These are phyloP conservation scores for Pseudogymnoascus sp. DNA, from an alignment of 2,329 filamentous ascomycete species.

Conservation along the genomic window DNA sequence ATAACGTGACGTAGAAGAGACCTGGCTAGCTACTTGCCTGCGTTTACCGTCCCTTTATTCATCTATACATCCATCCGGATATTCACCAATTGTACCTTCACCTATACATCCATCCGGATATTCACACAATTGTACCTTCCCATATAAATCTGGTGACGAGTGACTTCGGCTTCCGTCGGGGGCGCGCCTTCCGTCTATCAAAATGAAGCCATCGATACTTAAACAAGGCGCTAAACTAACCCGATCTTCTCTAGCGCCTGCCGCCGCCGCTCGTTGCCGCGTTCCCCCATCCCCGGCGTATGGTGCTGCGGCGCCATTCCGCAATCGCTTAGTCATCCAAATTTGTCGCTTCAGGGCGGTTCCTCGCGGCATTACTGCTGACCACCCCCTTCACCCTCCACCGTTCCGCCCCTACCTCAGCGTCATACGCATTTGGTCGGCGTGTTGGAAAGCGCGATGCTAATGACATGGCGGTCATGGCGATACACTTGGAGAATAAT, in stretches of 20 bases:
- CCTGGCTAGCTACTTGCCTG: background rate
- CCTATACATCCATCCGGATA: background rate
- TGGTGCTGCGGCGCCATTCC: background rate
- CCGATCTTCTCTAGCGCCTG: background rate
- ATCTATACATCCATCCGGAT: background rate
- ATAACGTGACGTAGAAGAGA: background rate
- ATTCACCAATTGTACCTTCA: background rate
- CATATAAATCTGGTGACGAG: background rate
- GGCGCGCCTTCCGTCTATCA: background rate
- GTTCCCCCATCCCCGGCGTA: background rate
- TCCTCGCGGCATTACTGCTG: background rate
- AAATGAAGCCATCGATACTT: background rate
- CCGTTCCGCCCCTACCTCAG: background rate
- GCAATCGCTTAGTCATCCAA: background rate
- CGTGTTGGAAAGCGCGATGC: conserved; percentile 26
- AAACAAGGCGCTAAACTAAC: background rate
- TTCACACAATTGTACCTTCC: background rate
- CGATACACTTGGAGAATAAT: conserved; percentile 23
- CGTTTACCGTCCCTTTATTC: background rate
- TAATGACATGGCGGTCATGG: conserved; percentile 22
- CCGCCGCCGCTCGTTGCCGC: background rate
- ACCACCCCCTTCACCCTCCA: background rate
- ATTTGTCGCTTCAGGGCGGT: background rate
- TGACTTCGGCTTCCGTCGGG: background rate
- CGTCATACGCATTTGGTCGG: conserved; percentile 17